Base-by-base conservation (phyloP, 2,329 filamentous ascomycete species). In the Cyphellophora europaea region DNA sequence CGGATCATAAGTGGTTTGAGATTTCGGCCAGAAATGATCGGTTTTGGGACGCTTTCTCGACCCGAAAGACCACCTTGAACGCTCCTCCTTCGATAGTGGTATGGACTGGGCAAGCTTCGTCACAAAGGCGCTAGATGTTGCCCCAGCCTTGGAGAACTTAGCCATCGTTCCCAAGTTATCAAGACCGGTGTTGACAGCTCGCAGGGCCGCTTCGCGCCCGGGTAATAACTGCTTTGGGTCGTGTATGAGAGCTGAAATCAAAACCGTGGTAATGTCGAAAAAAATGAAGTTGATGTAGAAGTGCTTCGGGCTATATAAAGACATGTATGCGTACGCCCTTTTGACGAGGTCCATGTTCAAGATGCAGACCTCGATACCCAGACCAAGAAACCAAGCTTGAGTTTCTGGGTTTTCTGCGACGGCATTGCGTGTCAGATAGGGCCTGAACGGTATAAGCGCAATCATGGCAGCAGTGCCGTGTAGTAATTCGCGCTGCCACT, bases 241-340 rank as follows among this genome's bases (percentile, higher is more conserved):
- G 39, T 72, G 68, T 4, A 71, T 57, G 5, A 73, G 53, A 3
- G 67, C 63, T 0, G 68, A 71, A 51, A 66, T 71, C 4, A 72
- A 48, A 12, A 69, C 54, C 1, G 69, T 65, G 1, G 67, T 61
- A 0, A 65, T 68, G 40, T 73, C 67, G 30, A 73, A 73, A 19
- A 71, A 62, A 28, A 58, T 56, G 37, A 71, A 72, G 0, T 67
- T 53, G 5, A 67, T 61, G 33, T 25, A 67, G 59, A 42, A 71
- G 65, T 27, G 68, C 70, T 21, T 66, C 69, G 5, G 62, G 58
- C 29, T 69, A 65, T 10, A 62, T 51, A 0, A 65, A 65, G 21
- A 63, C 55, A 12, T 65, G 52, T 33, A 69, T 67, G 6, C 71
- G 57, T 11, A 25, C n/a, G 21, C 21, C 21, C 49, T 44, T 14